Base-by-base conservation (phyloP, 2,329 filamentous ascomycete species). In the Lecanicillium sp. region DNA sequence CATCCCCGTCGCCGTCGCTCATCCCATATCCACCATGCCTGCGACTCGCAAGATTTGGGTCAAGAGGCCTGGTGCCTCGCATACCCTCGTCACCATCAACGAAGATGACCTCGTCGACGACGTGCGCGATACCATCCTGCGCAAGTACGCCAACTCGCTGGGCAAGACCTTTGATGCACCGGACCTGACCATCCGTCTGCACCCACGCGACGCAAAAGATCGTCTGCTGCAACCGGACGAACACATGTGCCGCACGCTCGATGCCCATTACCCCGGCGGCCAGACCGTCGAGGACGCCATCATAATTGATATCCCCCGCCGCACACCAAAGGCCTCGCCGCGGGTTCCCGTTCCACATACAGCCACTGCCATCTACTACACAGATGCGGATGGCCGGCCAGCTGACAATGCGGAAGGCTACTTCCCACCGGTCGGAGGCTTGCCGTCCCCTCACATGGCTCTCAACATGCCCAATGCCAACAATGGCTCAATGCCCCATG, bases 41-140 rank as follows among this genome's bases (percentile, higher is more conserved):
- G 25, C 76, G 48, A 78, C 73, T 42, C 76, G 87, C 58, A 96
- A 94, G 71, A 81, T 97, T 52, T 98, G 92, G 92, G 90, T 97
- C 57, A 92, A 84, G 68, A 77, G 90, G 53, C 84, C 85, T 15
- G 76, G 82, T 47, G 85, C 81, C 43, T 96, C 90, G 41, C 80
- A 90, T 29, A 98, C 92, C 12, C 71, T 92, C 53, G 83, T 98
- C 40, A 79, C 83, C 44, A 84, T 94, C 52, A 74, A 79, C 50
- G 85, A 94, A 53, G 87, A 94, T 52, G 88, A 95, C 55, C 66
- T 97, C 51, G 89, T 97, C 41, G 92, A 98, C 60, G 90, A 96
- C 62, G 82, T 95, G 45, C 84, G 90, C 51, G 92, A 96, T 50
- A 79, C 87, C 70, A 92, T 97, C 41, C 68, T 97, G 50, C 80